Evolutionary conservation across 257 asterid genomes (phyloP).

Genomic region (Fraxinus cuspidata): DNA sequence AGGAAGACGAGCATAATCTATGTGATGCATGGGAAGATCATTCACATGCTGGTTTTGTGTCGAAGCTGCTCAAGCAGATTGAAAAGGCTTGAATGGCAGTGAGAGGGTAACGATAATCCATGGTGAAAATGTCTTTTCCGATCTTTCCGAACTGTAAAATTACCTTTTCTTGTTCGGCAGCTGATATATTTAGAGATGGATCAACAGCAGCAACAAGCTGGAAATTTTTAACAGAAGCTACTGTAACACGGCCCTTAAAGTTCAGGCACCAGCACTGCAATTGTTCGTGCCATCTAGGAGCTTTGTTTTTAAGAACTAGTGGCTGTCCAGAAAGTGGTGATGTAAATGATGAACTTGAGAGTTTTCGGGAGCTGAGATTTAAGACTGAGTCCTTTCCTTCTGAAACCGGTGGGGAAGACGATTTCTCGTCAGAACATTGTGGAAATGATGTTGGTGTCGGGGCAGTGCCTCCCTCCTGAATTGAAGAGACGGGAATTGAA

Average conservation of each 20-base stretch:
- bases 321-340: constrained; percentile 26
- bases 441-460: constrained; percentile 75
- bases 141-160: constrained; percentile 90
- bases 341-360: constrained; percentile 21
- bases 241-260: constrained; percentile 91
- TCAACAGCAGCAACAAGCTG: constrained; percentile 85
- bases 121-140: constrained; percentile 89
- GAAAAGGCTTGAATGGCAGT: constrained; percentile 96
- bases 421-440: constrained; percentile 38
- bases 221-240: constrained; percentile 89
- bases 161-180: constrained; percentile 77
- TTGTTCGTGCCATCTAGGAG: constrained; percentile 96
- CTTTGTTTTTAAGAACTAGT: constrained; percentile 73
- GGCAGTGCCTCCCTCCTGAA: constrained; percentile 83
- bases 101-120: constrained; percentile 88
- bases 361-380: constrained; percentile 32
- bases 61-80: constrained; percentile 94
- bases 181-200: constrained; percentile 52
- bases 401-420: constrained; percentile 19
- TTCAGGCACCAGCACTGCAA: constrained; percentile 93
- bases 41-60: constrained; percentile 89
- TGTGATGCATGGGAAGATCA: constrained; percentile 30
- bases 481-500: constrained; percentile 71
- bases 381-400: constrained; percentile 39
- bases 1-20: not conserved